Evolutionary conservation across 139 green algal species (phyloP).

Genomic region (Gonium pectorale): DNA sequence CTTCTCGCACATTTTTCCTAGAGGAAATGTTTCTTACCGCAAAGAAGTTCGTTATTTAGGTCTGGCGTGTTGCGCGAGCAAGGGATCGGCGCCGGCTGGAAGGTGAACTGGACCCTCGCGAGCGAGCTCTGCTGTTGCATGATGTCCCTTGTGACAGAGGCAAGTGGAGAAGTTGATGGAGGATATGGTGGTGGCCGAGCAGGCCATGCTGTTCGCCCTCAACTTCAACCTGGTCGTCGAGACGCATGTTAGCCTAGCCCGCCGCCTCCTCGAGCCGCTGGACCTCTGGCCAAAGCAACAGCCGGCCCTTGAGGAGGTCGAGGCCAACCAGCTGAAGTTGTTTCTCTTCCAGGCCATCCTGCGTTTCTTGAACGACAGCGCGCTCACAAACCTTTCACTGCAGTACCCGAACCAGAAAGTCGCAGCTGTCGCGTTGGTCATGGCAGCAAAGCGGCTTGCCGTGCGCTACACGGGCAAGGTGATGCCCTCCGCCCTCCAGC

Average conservation of each 20-base stretch:
- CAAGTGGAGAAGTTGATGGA: constrained; percentile 42
- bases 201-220: constrained; percentile 39
- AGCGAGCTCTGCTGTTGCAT: too few species aligned
- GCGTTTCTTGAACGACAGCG: constrained; percentile 44
- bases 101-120: too few species aligned
- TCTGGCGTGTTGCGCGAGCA: too few species aligned
- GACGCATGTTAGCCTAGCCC: constrained; percentile 16
- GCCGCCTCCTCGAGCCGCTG: constrained; percentile 11
- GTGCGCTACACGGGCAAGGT: background rate
- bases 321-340: constrained; percentile 20
- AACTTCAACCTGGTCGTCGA: constrained; percentile 49
- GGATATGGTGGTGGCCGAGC: constrained; percentile 25
- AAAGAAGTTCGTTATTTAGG: too few species aligned
- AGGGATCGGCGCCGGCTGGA: too few species aligned
- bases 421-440: background rate
- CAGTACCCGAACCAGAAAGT: constrained; percentile 14
- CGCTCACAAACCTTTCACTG: background rate
- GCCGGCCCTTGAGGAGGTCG: constrained; percentile 2
- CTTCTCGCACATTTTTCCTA: too few species aligned
- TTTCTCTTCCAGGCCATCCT: background rate
- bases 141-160: too few species aligned
- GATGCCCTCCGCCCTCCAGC: background rate
- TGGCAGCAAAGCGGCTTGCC: constrained; percentile 28
- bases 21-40: too few species aligned
- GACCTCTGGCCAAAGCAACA: background rate